phyloP scores from a whole-genome alignment of 2,329 filamentous ascomycete genomes.

The Phialocephala subalpina region DNA sequence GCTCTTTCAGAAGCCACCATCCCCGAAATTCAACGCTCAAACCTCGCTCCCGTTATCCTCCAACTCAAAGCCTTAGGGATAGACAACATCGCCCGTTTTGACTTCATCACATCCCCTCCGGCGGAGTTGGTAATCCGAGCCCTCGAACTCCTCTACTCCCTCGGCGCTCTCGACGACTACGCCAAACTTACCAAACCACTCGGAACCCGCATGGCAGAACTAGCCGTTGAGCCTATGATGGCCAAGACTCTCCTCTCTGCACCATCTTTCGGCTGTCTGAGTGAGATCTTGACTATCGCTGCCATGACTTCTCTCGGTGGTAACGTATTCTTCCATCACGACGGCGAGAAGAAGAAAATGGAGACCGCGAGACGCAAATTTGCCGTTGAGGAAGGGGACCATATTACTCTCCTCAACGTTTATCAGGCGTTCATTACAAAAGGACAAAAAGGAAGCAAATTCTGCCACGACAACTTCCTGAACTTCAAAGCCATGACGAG shows the following conservation, averaged over 20 bases:
- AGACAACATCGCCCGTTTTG: constrained; percentile 91
- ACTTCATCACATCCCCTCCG: constrained; percentile 87
- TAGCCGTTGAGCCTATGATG: constrained; percentile 96
- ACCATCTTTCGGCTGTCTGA: constrained; percentile 77
- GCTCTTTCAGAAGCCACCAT: constrained; percentile 75
- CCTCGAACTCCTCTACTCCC: constrained; percentile 84
- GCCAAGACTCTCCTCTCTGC: constrained; percentile 85
- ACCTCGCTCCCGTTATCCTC: constrained; percentile 85
- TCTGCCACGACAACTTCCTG: constrained; percentile 86
- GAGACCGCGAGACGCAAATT: constrained; percentile 83
- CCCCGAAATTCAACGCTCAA: constrained; percentile 92
- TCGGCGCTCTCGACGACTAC: constrained; percentile 88
- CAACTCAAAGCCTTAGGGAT: constrained; percentile 96
- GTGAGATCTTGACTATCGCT: constrained; percentile 88
- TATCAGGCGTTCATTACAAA: constrained; percentile 87
- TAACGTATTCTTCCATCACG: constrained; percentile 82
- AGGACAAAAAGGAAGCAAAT: constrained; percentile 83
- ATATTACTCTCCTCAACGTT: constrained; percentile 91
- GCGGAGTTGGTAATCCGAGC: constrained; percentile 85
- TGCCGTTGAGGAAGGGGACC: constrained; percentile 91
- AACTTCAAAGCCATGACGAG: constrained; percentile 86
- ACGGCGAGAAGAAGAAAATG: constrained; percentile 77
- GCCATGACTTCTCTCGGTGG: constrained; percentile 92
- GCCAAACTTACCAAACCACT: constrained; percentile 89
- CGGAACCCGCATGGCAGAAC: constrained; percentile 90